A percentile compares a stretch with the other conserved stretches of the same genome.
These are phyloP conservation scores for Teunomyces lycoperdinae DNA, from an alignment of 805 yeast genomes.

Conservation along the genomic window DNA sequence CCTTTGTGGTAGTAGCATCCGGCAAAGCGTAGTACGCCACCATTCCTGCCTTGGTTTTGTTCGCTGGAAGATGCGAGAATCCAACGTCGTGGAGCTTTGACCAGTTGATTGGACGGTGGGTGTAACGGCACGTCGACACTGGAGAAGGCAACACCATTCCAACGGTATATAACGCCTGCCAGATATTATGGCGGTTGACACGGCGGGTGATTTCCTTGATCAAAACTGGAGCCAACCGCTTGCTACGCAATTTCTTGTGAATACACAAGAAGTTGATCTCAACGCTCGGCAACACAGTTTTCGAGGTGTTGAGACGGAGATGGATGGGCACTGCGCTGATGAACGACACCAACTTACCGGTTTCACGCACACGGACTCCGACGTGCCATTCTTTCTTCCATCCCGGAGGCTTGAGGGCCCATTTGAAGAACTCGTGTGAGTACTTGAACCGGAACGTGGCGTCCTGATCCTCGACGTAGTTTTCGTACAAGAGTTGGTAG, in stretches of 20 bases:
- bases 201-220: conserved; percentile 93
- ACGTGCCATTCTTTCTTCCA: conserved; percentile 87
- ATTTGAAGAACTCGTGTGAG: conserved; percentile 73
- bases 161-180: conserved; percentile 96
- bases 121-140: conserved; percentile 79
- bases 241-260: conserved; percentile 90
- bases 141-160: conserved; percentile 94
- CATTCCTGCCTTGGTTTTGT: conserved; percentile 65
- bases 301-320: conserved; percentile 54
- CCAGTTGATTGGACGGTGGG: conserved; percentile 95
- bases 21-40: conserved; percentile 60
- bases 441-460: conserved; percentile 91
- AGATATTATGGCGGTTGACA: conserved; percentile 76
- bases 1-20: conserved; percentile 43
- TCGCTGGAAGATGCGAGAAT: conserved; percentile 74
- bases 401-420: conserved; percentile 96
- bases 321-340: conserved; percentile 86
- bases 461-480: conserved; percentile 93
- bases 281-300: conserved; percentile 54
- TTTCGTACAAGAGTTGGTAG: conserved; percentile 74
- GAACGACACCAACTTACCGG: conserved; percentile 82
- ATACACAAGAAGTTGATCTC: conserved; percentile 94
- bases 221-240: conserved; percentile 89
- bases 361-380: conserved; percentile 82
- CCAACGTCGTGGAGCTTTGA: conserved; percentile 84